Evolutionary conservation across 2,329 filamentous ascomycete species (phyloP).

Genomic region (Annulohypoxylon truncatum): DNA sequence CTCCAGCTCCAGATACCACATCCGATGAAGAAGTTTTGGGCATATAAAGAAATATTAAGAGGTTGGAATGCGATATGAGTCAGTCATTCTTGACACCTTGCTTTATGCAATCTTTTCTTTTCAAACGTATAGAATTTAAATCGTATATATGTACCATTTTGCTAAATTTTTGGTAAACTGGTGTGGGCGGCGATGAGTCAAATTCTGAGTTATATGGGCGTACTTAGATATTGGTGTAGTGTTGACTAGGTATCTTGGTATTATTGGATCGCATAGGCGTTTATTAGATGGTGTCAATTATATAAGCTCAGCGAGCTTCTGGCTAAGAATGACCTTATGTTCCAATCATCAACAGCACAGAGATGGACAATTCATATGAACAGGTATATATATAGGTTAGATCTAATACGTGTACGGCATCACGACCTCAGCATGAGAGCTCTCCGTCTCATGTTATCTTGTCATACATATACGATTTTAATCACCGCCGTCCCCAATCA

Average conservation of each 20-base stretch:
- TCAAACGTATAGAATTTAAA: background rate
- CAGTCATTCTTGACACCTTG: background rate
- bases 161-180: background rate
- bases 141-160: conserved; percentile 3
- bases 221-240: background rate
- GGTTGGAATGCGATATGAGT: background rate
- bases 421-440: background rate
- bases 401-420: background rate
- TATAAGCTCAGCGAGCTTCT: background rate
- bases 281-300: conserved; percentile 3
- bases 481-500: background rate
- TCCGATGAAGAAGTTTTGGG: conserved; percentile 36
- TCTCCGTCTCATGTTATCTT: background rate
- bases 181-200: background rate
- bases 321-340: background rate
- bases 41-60: background rate
- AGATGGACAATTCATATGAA: background rate
- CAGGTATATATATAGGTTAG: background rate
- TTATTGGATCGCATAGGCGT: background rate
- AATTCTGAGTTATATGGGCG: background rate
- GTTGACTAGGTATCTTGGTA: too few species aligned
- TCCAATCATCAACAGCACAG: background rate
- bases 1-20: conserved; percentile 21
- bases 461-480: background rate
- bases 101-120: background rate